Evolutionary conservation across 2,329 filamentous ascomycete genomes (phyloP).

Genomic region (Aurifilum marmelostoma): DNA sequence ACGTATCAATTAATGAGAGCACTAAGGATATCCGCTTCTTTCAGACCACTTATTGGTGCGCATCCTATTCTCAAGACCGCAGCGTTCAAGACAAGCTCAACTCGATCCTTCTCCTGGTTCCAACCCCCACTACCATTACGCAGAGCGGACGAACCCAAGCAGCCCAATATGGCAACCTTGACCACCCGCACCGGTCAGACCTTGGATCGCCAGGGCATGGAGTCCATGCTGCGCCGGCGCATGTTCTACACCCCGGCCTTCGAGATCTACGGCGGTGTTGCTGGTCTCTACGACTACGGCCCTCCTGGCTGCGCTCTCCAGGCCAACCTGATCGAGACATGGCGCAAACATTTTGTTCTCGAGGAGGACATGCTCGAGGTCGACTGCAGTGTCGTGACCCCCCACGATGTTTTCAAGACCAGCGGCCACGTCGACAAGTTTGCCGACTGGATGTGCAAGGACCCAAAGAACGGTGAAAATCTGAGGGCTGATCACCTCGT

Average conservation of each 20-base stretch:
- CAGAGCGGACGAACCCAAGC: neutral
- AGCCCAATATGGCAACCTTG: constrained; percentile 24
- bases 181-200: constrained; percentile 89
- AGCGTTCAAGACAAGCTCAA: constrained; percentile 19
- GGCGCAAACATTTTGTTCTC: constrained; percentile 92
- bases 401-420: constrained; percentile 91
- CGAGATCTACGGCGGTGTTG: constrained; percentile 90
- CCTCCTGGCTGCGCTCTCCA: constrained; percentile 85
- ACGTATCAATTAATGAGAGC: constrained; percentile 35
- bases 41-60: constrained; percentile 34
- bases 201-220: constrained; percentile 80
- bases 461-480: constrained; percentile 96
- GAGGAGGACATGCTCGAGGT: constrained; percentile 96
- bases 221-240: constrained; percentile 83
- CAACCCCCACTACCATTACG: neutral
- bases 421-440: constrained; percentile 98
- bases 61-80: constrained; percentile 25
- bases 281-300: constrained; percentile 91
- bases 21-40: constrained; percentile 27
- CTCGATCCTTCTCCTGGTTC: constrained; percentile 24
- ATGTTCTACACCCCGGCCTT: constrained; percentile 96
- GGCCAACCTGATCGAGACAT: constrained; percentile 83
- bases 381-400: constrained; percentile 92
- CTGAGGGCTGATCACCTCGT: constrained; percentile 95
- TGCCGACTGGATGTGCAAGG: constrained; percentile 99